These are phyloP conservation scores for Starmerella etchellsii DNA, from an alignment of 805 yeast species.

Conservation along the genomic window DNA sequence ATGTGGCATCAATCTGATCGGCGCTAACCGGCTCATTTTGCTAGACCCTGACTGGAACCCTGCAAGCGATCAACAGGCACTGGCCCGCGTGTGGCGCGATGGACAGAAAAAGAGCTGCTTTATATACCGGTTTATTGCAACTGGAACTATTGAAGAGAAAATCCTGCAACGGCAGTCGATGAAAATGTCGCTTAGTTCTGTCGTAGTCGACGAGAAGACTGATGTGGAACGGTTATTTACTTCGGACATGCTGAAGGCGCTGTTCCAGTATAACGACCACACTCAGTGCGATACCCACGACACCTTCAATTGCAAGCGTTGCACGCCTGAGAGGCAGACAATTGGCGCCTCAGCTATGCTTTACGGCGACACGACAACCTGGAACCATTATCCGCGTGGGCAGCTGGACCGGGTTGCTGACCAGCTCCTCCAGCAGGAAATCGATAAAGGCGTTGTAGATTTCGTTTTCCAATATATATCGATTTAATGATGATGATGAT, in stretches of 20 bases:
- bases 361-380: slow-evolving; percentile 93
- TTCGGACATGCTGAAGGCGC: slow-evolving; percentile 60
- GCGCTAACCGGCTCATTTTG: slow-evolving; percentile 80
- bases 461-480: slow-evolving; percentile 91
- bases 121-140: slow-evolving; percentile 69
- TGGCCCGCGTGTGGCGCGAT: slow-evolving; percentile 91
- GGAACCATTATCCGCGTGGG: slow-evolving; percentile 73
- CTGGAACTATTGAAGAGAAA: slow-evolving; percentile 82
- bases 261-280: slow-evolving; percentile 55
- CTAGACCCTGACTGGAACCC: slow-evolving; percentile 98
- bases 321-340: slow-evolving; percentile 48
- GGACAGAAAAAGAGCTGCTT: slow-evolving; percentile 73
- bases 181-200: slow-evolving; percentile 82
- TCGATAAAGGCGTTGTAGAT: slow-evolving; percentile 48
- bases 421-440: slow-evolving; percentile 61
- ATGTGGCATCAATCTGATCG: slow-evolving; percentile 93
- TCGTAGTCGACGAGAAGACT: slow-evolving; percentile 93
- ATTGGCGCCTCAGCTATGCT: slow-evolving; percentile 71
- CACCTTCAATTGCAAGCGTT: slow-evolving; percentile 77
- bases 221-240: slow-evolving; percentile 89
- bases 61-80: slow-evolving; percentile 78
- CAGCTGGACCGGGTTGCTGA: slow-evolving; percentile 59
- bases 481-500: slow-evolving; percentile 41
- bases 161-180: slow-evolving; percentile 91
- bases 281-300: slow-evolving; percentile 86